Conservation (phyloP, 441 rosid species). For the Jatropha multifida region DNA sequence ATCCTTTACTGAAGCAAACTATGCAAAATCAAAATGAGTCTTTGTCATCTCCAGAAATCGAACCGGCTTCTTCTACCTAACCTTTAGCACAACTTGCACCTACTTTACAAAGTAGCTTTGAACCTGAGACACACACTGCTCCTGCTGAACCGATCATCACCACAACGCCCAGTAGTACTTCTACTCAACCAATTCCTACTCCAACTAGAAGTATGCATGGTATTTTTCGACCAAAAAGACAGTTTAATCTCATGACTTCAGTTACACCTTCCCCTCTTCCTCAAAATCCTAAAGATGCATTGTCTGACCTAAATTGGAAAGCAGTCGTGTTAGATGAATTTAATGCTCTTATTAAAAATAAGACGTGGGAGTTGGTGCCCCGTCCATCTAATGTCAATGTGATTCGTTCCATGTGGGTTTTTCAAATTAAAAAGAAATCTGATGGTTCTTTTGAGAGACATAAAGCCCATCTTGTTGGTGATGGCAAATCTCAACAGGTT, state of each 20-base stretch:
- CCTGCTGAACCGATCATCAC: not conserved
- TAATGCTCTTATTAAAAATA: slow-evolving; percentile 8
- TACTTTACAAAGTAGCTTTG: too few relatives aligned
- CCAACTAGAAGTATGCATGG: not conserved
- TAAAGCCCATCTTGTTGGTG: too few relatives aligned
- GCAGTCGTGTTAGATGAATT: not conserved
- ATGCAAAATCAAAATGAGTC: too few relatives aligned
- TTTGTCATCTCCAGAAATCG: too few relatives aligned
- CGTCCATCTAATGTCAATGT: not conserved
- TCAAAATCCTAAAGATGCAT: not conserved
- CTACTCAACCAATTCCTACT: not conserved
- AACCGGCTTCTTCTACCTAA: too few relatives aligned
- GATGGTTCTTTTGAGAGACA: not conserved
- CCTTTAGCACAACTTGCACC: too few relatives aligned
- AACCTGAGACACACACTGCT: too few relatives aligned
- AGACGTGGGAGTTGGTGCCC: not conserved
- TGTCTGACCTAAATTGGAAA: not conserved
- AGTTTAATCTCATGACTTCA: not conserved
- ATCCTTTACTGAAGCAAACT: not conserved
- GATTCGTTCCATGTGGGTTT: not conserved
- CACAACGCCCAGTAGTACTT: not conserved
- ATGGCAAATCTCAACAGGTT: too few relatives aligned
- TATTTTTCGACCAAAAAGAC: not conserved
- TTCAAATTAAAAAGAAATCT: not conserved
- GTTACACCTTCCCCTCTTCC: not conserved